phyloP scores from a whole-genome alignment of 73 alveolate genomes.

The Tetrahymena borealis region DNA sequence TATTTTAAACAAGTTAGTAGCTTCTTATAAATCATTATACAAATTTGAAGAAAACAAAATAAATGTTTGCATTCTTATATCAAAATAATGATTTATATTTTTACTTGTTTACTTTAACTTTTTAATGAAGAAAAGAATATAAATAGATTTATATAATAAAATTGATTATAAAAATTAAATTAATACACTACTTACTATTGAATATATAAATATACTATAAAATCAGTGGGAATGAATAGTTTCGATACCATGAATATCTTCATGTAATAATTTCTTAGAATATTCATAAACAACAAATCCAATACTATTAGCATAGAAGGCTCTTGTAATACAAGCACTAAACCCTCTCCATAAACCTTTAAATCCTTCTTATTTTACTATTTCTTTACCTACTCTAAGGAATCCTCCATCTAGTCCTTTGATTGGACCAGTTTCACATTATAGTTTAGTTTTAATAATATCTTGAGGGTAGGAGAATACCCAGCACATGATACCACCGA shows the following conservation, averaged over 20 bases:
- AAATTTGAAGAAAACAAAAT: no score
- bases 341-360: constrained; percentile 58
- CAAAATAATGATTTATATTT: no score
- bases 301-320: constrained; percentile 38
- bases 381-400: constrained; percentile 25
- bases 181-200: not conserved
- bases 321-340: constrained; percentile 51
- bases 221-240: not conserved
- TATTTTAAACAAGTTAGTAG: no score
- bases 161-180: not conserved
- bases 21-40: no score
- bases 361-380: constrained; percentile 32
- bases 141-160: no score
- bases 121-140: no score
- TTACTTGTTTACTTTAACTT: no score
- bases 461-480: constrained; percentile 33
- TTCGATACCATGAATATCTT: not conserved
- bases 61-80: no score
- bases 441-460: constrained; percentile 44
- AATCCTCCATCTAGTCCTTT: constrained; percentile 52
- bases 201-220: not conserved
- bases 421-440: constrained; percentile 30
- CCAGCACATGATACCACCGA: constrained; percentile 43
- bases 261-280: constrained; percentile 1
- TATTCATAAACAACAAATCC: constrained; percentile 46